Percentiles rank a stretch among this genome's conserved stretches.
These are phyloP conservation scores for Acanthamoeba sp. DNA, from an alignment of 208 protist genomes.

Conservation along the genomic window DNA sequence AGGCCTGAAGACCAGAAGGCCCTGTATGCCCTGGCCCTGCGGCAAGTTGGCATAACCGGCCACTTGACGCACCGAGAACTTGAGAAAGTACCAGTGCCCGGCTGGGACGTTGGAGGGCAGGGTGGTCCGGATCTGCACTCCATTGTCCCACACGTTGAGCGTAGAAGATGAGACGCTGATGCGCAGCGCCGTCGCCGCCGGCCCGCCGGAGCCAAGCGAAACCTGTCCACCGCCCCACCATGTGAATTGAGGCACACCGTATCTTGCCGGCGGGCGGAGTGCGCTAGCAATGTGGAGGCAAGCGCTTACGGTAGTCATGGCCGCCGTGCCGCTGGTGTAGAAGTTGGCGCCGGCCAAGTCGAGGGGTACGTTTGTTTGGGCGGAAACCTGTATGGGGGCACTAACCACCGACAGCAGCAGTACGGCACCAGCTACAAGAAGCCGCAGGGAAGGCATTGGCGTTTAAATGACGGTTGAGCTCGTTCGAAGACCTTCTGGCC, in stretches of 20 bases:
- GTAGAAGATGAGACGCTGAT: not conserved
- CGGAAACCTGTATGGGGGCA: no score
- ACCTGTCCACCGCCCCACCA: no score
- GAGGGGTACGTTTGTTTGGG: not conserved
- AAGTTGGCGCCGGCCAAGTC: not conserved
- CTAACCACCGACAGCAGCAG: no score
- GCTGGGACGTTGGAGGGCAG: not conserved
- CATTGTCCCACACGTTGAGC: not conserved
- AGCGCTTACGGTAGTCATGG: not conserved
- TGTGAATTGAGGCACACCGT: no score
- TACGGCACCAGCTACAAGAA: no score
- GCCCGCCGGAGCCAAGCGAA: not conserved
- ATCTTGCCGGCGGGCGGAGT: no score
- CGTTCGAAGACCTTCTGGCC: no score
- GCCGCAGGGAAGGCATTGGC: no score
- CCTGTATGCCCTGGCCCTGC: not conserved
- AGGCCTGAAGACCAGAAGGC: not conserved
- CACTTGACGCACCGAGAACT: conserved; percentile 42
- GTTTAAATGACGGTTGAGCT: no score
- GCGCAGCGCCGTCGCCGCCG: not conserved
- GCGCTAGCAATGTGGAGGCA: no score
- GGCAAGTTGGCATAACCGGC: conserved; percentile 11
- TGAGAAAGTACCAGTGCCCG: conserved; percentile 16
- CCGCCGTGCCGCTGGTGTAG: not conserved
- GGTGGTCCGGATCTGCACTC: not conserved